Percentiles rank a stretch among this genome's conserved stretches.
Evolutionary conservation across 139 green algal genomes (phyloP).

Genomic region (Axilococcus clingmanii): DNA sequence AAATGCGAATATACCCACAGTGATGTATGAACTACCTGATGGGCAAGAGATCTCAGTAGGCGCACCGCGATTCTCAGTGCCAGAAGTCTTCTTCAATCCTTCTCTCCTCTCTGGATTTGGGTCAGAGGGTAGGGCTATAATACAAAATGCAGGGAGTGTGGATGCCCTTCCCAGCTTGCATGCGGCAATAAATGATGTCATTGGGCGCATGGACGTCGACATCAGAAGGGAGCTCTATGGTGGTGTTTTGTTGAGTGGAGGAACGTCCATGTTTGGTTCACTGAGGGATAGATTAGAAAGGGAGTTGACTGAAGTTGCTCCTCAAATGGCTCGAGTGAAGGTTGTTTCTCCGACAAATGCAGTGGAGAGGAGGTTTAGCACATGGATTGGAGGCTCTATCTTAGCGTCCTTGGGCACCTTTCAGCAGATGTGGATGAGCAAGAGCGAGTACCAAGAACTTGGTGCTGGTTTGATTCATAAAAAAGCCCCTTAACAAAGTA

Average conservation of each 20-base stretch:
- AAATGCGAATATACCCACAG: conserved; percentile 65
- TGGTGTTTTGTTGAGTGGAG: conserved; percentile 65
- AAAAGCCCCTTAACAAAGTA: conserved; percentile 52
- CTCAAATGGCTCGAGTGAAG: conserved; percentile 61
- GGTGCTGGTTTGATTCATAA: conserved; percentile 80
- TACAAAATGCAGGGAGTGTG: neutral
- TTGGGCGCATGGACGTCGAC: conserved; percentile 79
- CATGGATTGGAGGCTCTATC: conserved; percentile 90
- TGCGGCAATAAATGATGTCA: conserved; percentile 32
- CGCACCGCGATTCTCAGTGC: conserved; percentile 67
- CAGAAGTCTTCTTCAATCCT: conserved; percentile 76
- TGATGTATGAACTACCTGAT: conserved; percentile 77
- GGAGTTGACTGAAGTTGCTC: conserved; percentile 42
- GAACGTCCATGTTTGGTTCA: conserved; percentile 46
- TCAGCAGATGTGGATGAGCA: conserved; percentile 96
- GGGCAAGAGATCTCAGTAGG: conserved; percentile 72
- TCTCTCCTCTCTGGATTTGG: conserved; percentile 13
- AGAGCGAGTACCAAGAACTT: conserved; percentile 87
- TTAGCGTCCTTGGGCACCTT: conserved; percentile 87
- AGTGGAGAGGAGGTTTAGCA: conserved; percentile 68
- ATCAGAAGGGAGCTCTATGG: conserved; percentile 75
- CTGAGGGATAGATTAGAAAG: conserved; percentile 76
- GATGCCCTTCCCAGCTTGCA: neutral
- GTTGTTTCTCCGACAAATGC: conserved; percentile 59
- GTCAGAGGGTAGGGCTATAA: neutral